Percentiles rank a stretch among this genome's conserved stretches.
phyloP scores from a whole-genome alignment of 768 basidiomycete genomes.

The Hortiboletus flavorubellus region DNA sequence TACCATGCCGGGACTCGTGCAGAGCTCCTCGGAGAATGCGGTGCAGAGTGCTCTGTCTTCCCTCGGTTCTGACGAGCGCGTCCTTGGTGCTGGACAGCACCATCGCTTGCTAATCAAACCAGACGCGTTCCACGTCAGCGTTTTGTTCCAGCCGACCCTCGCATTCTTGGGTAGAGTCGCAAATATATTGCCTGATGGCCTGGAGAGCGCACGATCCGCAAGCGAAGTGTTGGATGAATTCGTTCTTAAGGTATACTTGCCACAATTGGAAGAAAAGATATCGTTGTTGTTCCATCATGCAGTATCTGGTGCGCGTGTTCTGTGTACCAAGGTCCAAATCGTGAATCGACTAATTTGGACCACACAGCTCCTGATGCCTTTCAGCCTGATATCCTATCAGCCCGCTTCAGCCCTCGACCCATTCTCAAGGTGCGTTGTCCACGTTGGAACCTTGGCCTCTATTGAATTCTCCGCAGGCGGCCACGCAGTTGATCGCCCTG shows the following conservation, averaged over 20 bases:
- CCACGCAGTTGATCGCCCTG: constrained; percentile 80
- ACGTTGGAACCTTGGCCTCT: neutral
- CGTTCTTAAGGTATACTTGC: constrained; percentile 87
- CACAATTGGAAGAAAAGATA: constrained; percentile 94
- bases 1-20: constrained; percentile 91
- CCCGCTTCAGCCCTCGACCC: constrained; percentile 63
- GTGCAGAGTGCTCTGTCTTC: constrained; percentile 56
- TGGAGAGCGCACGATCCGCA: constrained; percentile 62
- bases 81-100: constrained; percentile 68
- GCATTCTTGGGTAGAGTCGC: constrained; percentile 75
- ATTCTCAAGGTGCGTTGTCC: constrained; percentile 62
- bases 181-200: constrained; percentile 67
- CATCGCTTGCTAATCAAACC: constrained; percentile 86
- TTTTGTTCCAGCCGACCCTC: constrained; percentile 92
- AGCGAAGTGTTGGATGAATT: constrained; percentile 86
- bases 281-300: constrained; percentile 83
- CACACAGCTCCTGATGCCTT: constrained; percentile 78
- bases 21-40: constrained; percentile 60
- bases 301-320: constrained; percentile 55
- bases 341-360: constrained; percentile 2
- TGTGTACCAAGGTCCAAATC: neutral
- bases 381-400: constrained; percentile 71
- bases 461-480: constrained; percentile 51
- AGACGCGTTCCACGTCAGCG: constrained; percentile 91
- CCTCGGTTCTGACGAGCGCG: constrained; percentile 69